Conservation (phyloP, 257 asterid species). For the Petunia secreta region DNA sequence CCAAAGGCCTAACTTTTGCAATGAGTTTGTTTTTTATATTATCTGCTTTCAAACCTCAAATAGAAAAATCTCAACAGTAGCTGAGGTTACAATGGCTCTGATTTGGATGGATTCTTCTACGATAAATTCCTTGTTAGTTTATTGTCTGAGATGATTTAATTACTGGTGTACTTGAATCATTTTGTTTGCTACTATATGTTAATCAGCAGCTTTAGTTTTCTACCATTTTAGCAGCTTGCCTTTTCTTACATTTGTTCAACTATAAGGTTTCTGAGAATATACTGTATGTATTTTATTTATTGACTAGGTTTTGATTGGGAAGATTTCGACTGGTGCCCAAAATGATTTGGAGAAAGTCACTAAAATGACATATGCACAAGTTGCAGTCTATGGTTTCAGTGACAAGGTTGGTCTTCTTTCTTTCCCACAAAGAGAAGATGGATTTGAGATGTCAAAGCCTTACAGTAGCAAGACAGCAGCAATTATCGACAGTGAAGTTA, state of each 20-base stretch:
- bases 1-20: conserved; percentile 1
- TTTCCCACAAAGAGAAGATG: conserved; percentile 63
- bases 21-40: neutral
- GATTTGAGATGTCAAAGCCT: conserved; percentile 60
- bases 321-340: conserved; percentile 93
- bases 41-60: neutral
- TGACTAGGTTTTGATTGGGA: conserved; percentile 74
- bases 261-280: neutral
- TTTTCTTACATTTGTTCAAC: neutral
- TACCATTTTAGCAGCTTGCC: neutral
- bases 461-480: conserved; percentile 89
- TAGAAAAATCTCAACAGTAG: neutral
- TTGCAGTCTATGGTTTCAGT: conserved; percentile 83
- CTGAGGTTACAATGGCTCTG: neutral
- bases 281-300: conserved; percentile 18
- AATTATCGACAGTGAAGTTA: conserved; percentile 73
- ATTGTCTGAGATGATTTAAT: neutral
- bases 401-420: conserved; percentile 86
- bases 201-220: conserved; percentile 14
- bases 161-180: neutral
- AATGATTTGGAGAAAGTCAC: conserved; percentile 95
- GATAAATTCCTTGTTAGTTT: neutral
- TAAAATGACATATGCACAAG: conserved; percentile 84
- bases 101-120: neutral
- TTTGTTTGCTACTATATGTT: neutral